These are phyloP conservation scores for Mycosphaerella sp. DNA, from an alignment of 2,329 filamentous ascomycete genomes.

Conservation along the genomic window DNA sequence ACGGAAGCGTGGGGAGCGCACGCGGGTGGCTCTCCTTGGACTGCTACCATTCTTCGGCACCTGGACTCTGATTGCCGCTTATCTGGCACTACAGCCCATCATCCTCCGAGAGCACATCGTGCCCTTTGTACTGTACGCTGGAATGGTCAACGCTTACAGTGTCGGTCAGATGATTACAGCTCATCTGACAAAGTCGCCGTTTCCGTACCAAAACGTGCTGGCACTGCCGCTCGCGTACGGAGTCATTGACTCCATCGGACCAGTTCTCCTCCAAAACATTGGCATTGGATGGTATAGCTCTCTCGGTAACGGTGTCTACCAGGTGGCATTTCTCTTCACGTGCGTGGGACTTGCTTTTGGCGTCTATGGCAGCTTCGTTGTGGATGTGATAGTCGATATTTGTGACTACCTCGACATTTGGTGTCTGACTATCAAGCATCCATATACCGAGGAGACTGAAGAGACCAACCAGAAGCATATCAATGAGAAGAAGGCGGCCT, in stretches of 20 bases:
- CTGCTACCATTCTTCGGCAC: conserved; percentile 72
- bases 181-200: conserved; percentile 78
- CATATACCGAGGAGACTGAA: conserved; percentile 35
- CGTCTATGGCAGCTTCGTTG: conserved; percentile 95
- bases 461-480: conserved; percentile 18
- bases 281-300: conserved; percentile 67
- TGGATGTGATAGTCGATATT: conserved; percentile 94
- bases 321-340: conserved; percentile 84
- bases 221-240: conserved; percentile 69
- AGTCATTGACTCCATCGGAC: conserved; percentile 73
- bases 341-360: conserved; percentile 79
- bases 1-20: conserved; percentile 63
- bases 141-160: conserved; percentile 79
- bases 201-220: conserved; percentile 87
- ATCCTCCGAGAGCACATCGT: conserved; percentile 79
- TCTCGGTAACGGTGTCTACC: conserved; percentile 65
- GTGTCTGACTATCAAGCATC: conserved; percentile 96
- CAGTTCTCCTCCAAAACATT: conserved; percentile 48
- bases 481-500: conserved; percentile 19
- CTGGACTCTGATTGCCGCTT: conserved; percentile 70
- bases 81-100: conserved; percentile 75
- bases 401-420: conserved; percentile 98
- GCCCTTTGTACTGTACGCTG: conserved; percentile 82
- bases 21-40: conserved; percentile 70
- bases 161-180: conserved; percentile 95